Evolutionary conservation across 2,329 filamentous ascomycete species (phyloP).

Genomic region (Fusarium longipes): DNA sequence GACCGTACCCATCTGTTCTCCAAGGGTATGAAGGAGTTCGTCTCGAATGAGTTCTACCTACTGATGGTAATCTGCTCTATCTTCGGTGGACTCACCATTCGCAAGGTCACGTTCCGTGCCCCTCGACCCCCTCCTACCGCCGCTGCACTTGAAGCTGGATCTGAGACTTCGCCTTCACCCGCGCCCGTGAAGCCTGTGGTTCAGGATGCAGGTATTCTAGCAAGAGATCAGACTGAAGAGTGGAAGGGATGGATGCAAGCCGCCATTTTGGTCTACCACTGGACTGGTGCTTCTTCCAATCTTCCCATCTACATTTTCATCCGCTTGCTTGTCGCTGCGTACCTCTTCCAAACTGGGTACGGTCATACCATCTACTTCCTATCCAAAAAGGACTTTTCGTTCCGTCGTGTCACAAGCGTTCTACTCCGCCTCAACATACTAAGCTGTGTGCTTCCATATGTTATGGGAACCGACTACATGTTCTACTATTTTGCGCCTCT

Average conservation of each 20-base stretch:
- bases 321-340: conserved; percentile 65
- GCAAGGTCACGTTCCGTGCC: conserved; percentile 28
- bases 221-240: conserved; percentile 69
- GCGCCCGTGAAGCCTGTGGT: neutral
- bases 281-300: conserved; percentile 60
- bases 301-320: conserved; percentile 66
- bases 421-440: conserved; percentile 69
- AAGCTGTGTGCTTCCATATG: conserved; percentile 62
- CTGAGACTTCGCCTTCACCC: neutral
- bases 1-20: conserved; percentile 47
- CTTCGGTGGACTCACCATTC: conserved; percentile 31
- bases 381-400: conserved; percentile 66
- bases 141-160: neutral
- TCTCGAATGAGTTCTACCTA: conserved; percentile 30
- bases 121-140: conserved; percentile 16
- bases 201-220: conserved; percentile 42
- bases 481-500: conserved; percentile 69
- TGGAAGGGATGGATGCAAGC: conserved; percentile 75
- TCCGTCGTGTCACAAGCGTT: conserved; percentile 62
- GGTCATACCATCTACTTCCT: conserved; percentile 71
- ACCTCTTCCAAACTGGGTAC: conserved; percentile 72
- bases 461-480: conserved; percentile 64
- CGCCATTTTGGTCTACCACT: conserved; percentile 65
- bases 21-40: conserved; percentile 45
- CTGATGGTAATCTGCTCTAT: conserved; percentile 26